Conservation (phyloP, 2,329 filamentous ascomycete species). For the Beauveria bassiana region DNA sequence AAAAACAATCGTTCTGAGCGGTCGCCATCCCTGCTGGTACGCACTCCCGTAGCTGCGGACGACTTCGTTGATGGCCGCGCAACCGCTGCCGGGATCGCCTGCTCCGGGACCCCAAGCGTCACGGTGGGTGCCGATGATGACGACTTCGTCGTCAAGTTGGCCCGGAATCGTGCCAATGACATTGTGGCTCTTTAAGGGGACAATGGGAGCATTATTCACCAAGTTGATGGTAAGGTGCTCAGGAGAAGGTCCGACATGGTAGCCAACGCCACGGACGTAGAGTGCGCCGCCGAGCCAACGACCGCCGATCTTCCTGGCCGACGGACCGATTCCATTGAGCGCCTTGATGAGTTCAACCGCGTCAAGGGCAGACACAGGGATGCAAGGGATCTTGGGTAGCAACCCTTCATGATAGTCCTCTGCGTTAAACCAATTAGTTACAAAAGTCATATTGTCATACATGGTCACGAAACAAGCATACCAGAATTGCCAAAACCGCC, state of each 20-base stretch:
- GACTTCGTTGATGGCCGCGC: slow-evolving; percentile 68
- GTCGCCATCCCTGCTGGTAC: slow-evolving; percentile 68
- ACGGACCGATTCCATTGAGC: slow-evolving; percentile 66
- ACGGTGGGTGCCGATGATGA: slow-evolving; percentile 68
- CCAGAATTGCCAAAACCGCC: slow-evolving; percentile 68
- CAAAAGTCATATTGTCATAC: slow-evolving; percentile 47
- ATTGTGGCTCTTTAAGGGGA: slow-evolving; percentile 44
- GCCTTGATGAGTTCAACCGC: slow-evolving; percentile 70
- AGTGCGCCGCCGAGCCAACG: slow-evolving; percentile 49
- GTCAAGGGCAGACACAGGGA: slow-evolving; percentile 73
- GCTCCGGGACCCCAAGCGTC: slow-evolving; percentile 83
- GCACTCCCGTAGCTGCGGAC: slow-evolving; percentile 64
- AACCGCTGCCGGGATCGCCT: slow-evolving; percentile 76
- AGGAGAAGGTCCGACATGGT: slow-evolving; percentile 39
- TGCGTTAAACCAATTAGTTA: neutral
- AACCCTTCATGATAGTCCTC: slow-evolving; percentile 33
- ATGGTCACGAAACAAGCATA: slow-evolving; percentile 67
- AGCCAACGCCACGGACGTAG: slow-evolving; percentile 26
- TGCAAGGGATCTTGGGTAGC: slow-evolving; percentile 68
- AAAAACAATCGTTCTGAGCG: slow-evolving; percentile 64
- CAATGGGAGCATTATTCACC: slow-evolving; percentile 57
- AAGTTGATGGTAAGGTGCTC: slow-evolving; percentile 51
- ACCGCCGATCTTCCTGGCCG: slow-evolving; percentile 57
- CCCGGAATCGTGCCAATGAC: slow-evolving; percentile 77
- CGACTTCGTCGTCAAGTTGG: slow-evolving; percentile 64